Evolutionary conservation across 2,329 filamentous ascomycete species (phyloP).

Genomic region (Raffaelea albimanens): DNA sequence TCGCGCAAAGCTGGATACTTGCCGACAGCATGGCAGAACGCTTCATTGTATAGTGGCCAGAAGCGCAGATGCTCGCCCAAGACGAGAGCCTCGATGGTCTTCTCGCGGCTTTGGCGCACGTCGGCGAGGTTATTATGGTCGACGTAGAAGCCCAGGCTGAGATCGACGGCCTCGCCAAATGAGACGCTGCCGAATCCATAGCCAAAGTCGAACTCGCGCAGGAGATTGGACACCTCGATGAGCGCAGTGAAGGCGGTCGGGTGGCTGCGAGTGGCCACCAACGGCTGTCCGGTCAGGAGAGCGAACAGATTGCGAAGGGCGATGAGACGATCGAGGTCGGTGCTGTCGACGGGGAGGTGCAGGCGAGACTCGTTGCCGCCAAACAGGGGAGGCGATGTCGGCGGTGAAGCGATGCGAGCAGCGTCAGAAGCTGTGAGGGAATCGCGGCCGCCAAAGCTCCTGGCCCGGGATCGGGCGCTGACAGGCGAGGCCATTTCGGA

Average conservation of each 20-base stretch:
- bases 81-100: conserved; percentile 82
- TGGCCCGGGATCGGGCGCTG: conserved; percentile 24
- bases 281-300: conserved; percentile 52
- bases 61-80: conserved; percentile 81
- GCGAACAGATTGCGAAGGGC: conserved; percentile 57
- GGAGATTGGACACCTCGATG: conserved; percentile 40
- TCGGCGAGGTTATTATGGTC: conserved; percentile 71
- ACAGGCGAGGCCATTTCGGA: conserved; percentile 28
- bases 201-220: conserved; percentile 49
- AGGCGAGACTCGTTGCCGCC: conserved; percentile 35
- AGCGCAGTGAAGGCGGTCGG: conserved; percentile 46
- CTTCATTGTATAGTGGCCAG: conserved; percentile 76
- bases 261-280: conserved; percentile 46
- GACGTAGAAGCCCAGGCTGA: conserved; percentile 65
- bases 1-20: conserved; percentile 67
- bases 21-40: conserved; percentile 83
- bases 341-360: conserved; percentile 40
- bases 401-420: conserved; percentile 24
- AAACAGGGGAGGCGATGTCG: conserved; percentile 28
- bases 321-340: conserved; percentile 45
- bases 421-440: conserved; percentile 42
- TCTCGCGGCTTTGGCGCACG: conserved; percentile 72
- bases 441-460: conserved; percentile 37
- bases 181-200: conserved; percentile 50
- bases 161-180: conserved; percentile 50